Evolutionary conservation across 1,284 basidiomycete genomes (phyloP), one percentile per base, ranked within the genome.

Genomic region (Phellinidium pouzarii): DNA sequence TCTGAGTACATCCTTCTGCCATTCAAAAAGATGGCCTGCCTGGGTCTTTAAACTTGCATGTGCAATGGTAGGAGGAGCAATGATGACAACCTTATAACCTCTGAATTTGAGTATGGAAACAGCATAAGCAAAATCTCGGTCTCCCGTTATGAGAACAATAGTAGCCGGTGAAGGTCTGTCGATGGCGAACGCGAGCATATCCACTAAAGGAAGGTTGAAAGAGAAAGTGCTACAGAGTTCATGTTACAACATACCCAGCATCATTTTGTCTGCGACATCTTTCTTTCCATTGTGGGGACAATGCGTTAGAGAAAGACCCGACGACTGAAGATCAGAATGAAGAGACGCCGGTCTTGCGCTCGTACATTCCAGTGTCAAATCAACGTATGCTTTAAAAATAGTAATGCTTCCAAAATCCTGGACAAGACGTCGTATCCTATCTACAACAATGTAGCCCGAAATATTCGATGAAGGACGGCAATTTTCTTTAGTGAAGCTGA

Each of bases 101-200:
- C 79, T 70, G 36, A 77, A 66, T 25, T 75, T 71, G n/a, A 82
- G 66, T 40, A 73, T 68, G 1, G 79, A 76, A 20, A 78, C 66
- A 14, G 76, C 74, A 62, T 81, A 82, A 0, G 77, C 74, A 62
- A 80, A 83, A 61, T 81, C 79, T 41, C 77, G 68, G 62, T 82
- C 79, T 11, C 75, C 76, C 2, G 78, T 74, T 48, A 83, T 77
- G 26, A 82, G 63, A 40, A 82, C 62, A 44, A 81, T 68, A 3
- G 79, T 79, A 34, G 70, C 69, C 1, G 77, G 75, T 2, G 71
- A 53, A 9, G 74, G 71, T 52, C 75, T 74, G 65, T 83, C 80
- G 53, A 80, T 74, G 1, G 77, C 79, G 62, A 76, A 75, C 1
- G 74, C 68, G 52, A 83, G 64, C 74, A 83, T 80, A 59, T 84